These are phyloP conservation scores for Rhodotorula sp. DNA, from an alignment of 1,284 basidiomycete genomes.

Conservation along the genomic window DNA sequence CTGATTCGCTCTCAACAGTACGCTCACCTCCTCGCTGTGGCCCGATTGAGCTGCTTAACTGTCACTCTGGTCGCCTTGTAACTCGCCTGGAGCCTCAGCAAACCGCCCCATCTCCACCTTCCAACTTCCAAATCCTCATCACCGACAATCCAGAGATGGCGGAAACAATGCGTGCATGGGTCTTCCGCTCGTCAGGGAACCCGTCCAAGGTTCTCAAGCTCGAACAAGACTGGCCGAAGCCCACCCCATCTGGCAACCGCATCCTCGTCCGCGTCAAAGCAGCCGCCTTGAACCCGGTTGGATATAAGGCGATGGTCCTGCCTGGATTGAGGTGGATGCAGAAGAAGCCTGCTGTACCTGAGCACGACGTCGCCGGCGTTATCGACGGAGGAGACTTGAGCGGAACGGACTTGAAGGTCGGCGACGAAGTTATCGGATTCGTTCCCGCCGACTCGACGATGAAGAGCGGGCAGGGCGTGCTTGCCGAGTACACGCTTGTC, in stretches of 20 bases:
- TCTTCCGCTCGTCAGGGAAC: constrained; percentile 23
- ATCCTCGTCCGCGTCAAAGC: constrained; percentile 32
- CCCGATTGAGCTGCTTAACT: background rate
- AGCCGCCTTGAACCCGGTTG: constrained; percentile 32
- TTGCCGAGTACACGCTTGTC: constrained; percentile 34
- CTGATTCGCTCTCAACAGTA: background rate
- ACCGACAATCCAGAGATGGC: too few species aligned
- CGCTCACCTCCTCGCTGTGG: background rate
- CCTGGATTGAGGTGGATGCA: constrained; percentile 2
- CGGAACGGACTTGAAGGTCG: constrained; percentile 56
- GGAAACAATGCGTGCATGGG: constrained; percentile 34
- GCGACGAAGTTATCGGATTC: constrained; percentile 63
- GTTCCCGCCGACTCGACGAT: constrained; percentile 10
- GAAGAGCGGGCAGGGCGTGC: constrained; percentile 28
- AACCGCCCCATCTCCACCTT: too few species aligned
- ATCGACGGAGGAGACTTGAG: constrained; percentile 58
- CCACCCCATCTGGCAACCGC: constrained; percentile 6
- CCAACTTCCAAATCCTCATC: background rate
- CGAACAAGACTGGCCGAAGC: constrained; percentile 32
- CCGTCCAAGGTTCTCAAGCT: constrained; percentile 33
- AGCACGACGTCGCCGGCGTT: constrained; percentile 60
- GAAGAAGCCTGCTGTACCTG: constrained; percentile 22
- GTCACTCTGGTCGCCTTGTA: too few species aligned
- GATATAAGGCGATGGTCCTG: constrained; percentile 21
- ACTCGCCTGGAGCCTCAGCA: background rate